Base-by-base conservation (phyloP, 176 grass and related monocot species). In the Tuctoria greenei region DNA sequence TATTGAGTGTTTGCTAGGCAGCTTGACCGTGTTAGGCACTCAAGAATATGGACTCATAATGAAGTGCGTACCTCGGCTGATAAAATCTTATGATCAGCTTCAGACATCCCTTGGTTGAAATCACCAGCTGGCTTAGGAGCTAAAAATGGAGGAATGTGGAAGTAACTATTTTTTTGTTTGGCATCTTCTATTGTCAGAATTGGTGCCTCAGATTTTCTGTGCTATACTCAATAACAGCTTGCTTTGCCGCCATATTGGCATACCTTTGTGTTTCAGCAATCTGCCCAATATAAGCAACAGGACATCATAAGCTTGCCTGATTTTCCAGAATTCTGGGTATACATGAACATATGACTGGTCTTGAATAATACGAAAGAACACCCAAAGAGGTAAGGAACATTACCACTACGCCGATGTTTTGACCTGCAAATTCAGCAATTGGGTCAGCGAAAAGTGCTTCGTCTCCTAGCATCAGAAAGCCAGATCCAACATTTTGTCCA, bases 1-100 rank as follows among this genome's bases (percentile, higher is more conserved):
- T 17, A 41, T 12, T 16, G 37, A 5, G 15, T 61, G 3, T 4
- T 52, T 58, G 10, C 25, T 25, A 12, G 55, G 9, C 8, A 8
- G 21, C 28, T 62, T 13, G 67, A 0, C 17, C 10, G 13, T 35
- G 17, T 60, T 25, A 4, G 20, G 67, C 51, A 44, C 25, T 68
- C 15, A 50, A 25, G 43, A 40, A 2, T 61, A 21, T 37, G 35
- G 1, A 55, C 16, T 18, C 36, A 21, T 36, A 21, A 35, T 2
- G 11, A 41, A 78, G 4, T 21, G 8, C 18, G 23, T 87, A 92
- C 93, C 89, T 96, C 87, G 28, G 59, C 86, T 23, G 82, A 89
- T 41, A 87, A 45, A 65, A 97, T 93, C 78, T 91, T 93, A 67
- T 97, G 93, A 66, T 97, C 90, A 74, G 93, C 93, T 83, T 91